Conservation (phyloP, 2,329 filamentous ascomycete species). For the Aspergillus japonicus region DNA sequence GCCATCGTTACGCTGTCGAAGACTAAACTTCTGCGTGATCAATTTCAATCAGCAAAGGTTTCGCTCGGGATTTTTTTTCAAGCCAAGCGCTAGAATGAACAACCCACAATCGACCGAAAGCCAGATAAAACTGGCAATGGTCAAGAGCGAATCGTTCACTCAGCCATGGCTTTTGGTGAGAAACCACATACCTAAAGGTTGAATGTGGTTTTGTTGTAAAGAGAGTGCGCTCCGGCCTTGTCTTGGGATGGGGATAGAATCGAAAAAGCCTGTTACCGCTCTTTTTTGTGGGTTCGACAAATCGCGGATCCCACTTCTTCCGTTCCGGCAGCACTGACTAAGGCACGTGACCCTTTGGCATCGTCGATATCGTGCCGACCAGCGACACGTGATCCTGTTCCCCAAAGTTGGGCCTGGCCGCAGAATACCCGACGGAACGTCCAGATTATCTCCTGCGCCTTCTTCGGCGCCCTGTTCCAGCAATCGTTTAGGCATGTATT, state of each 20-base stretch:
- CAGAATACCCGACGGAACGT: not conserved
- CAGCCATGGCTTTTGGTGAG: constrained; percentile 1
- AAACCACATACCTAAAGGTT: constrained; percentile 10
- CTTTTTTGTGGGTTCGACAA: constrained; percentile 22
- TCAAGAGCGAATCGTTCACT: not conserved
- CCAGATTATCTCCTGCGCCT: not conserved
- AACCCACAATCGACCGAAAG: not conserved
- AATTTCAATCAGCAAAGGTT: constrained; percentile 9
- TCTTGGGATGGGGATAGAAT: constrained; percentile 13
- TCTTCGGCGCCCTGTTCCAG: not conserved
- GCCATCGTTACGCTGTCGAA: constrained; percentile 57
- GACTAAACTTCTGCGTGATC: constrained; percentile 21
- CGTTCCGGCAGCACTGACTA: constrained; percentile 11
- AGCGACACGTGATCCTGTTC: not conserved
- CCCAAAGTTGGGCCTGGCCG: not conserved
- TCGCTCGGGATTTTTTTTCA: not conserved
- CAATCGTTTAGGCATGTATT: not conserved
- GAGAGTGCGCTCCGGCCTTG: constrained; percentile 21
- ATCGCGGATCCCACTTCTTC: constrained; percentile 15
- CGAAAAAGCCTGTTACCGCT: constrained; percentile 15
- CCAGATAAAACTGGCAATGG: not conserved
- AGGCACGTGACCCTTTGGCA: not conserved
- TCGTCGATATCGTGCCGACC: not conserved
- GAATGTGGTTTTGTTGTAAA: constrained; percentile 6
- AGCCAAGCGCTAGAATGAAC: not conserved